Base-by-base conservation (phyloP, 192 early-diverging fungal species). In the Dissophora ornata region DNA sequence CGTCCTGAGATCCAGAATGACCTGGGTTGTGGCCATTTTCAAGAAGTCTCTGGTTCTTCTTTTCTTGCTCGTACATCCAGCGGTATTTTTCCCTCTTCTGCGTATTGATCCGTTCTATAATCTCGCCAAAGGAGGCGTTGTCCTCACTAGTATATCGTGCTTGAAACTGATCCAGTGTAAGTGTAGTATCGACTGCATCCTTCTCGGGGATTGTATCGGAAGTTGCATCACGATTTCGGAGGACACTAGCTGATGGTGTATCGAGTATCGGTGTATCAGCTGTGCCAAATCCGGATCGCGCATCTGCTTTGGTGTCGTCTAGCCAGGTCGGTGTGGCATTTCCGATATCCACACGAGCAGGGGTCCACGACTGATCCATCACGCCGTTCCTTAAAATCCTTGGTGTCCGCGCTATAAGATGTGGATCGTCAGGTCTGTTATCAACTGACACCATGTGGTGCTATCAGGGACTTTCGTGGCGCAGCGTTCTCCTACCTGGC, bases 101-200 rank as follows among this genome's bases (percentile, higher is more conserved):
- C 22, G 81, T 66, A 49, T 92, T 92, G 21, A 86, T 66, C 38
- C 85, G 87, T 56, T 87, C 80, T 9, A 95, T 24, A 18, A 94
- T 71, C 21, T 81, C 82, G 33, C 70, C 58, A 74, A 95, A 95
- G 11, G 91, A 93, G 18, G 90, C 88, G 74, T 94, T 93, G 81
- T 94, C 93, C 66, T 95, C 93, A 56, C 83, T 88, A 29, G 92
- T 94, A 74, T 94, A 92, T 25, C 74, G 71, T 4, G 83, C 49
- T 67, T 93, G 93, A 59, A 91, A 95, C 19, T 82, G 79, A 61
- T 95, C 94, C 4, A 95, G 79, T 3, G 85, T 85, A 3, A 92
- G 47, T 29, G 73, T 67, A 0, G 81, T 79, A 63, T 93, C 81
- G 11, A 83, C 63, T 30, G 57, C 57, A 24, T 69, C 60, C 24